Base-by-base conservation (phyloP, 495 filamentous ascomycete species). In the Penicillium chermesinum region DNA sequence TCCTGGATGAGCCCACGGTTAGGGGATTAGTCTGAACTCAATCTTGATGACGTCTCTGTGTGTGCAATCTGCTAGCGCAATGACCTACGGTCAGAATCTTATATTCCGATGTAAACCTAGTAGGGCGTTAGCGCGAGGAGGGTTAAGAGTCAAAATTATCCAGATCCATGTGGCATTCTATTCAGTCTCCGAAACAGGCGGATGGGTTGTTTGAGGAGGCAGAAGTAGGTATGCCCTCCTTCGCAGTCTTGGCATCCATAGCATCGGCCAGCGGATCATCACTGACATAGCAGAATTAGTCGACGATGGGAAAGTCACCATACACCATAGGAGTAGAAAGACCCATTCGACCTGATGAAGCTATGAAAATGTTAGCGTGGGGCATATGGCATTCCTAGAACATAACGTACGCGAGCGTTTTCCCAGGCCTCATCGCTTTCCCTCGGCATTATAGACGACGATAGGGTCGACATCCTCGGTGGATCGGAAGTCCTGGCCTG, bases 381-480 rank as follows among this genome's bases (percentile, higher is more conserved):
- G 17, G 0, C 4, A 19, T 6, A 20, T 17, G 20, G 17, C 20
- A 12, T 7, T 12, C 6, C 19, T 7, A n/a, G 19, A 8, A 2
- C 1, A 40, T 20, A 16, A 48, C 50, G 36, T 39, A 54, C 53
- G 14, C 53, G 37, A 10, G 57, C 45, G 46, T 59, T 52, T 10
- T 52, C 50, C 53, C 50, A 52, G 15, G 40, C 30, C 41, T 38
- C 42, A 49, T 57, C 53, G 16, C 16, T 20, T 12, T 0, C 47
- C 57, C 39, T 49, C 32, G 1, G 53, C 62, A 8, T 58, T 51
- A 22, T 55, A 48, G 0, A 50, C 35, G 44, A 63, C 53, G 3
- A 64, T 59, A 2, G 62, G 62, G 46, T 64, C 60, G 17, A 65
- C 60, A 38, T 65, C 58, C 20, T 65, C 59, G 1, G 52, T 50